Conservation (phyloP, 1,284 basidiomycete species). For the Moesziomyces antarcticus region DNA sequence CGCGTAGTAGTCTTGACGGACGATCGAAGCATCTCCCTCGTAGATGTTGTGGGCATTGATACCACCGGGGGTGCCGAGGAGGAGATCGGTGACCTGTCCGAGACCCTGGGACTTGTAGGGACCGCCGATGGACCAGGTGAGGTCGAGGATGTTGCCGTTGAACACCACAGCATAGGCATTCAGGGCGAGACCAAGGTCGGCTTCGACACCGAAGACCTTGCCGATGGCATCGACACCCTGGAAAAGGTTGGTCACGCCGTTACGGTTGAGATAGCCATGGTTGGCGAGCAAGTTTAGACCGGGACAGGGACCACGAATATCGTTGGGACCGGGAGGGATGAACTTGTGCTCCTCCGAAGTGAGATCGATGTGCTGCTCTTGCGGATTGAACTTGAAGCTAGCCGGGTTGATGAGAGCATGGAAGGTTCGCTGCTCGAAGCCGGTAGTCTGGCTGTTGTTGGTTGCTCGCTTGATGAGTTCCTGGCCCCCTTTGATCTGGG, state of each 20-base stretch:
- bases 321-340: slow-evolving; percentile 45
- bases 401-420: slow-evolving; percentile 45
- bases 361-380: slow-evolving; percentile 47
- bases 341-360: slow-evolving; percentile 55
- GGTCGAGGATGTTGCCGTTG: slow-evolving; percentile 57
- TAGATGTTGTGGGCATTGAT: slow-evolving; percentile 58
- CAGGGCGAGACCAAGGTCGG: slow-evolving; percentile 43
- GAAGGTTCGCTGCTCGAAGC: slow-evolving; percentile 34
- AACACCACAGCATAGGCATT: slow-evolving; percentile 55
- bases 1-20: slow-evolving; percentile 53
- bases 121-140: slow-evolving; percentile 55
- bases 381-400: slow-evolving; percentile 47
- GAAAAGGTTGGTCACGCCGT: slow-evolving; percentile 45
- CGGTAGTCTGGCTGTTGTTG: slow-evolving; percentile 6
- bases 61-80: slow-evolving; percentile 44
- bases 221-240: slow-evolving; percentile 53
- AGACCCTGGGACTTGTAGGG: slow-evolving; percentile 34
- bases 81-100: slow-evolving; percentile 38
- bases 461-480: slow-evolving; percentile 17
- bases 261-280: slow-evolving; percentile 54
- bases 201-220: slow-evolving; percentile 48
- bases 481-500: slow-evolving; percentile 35
- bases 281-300: slow-evolving; percentile 55
- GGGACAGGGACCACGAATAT: slow-evolving; percentile 57
- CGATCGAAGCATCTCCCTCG: slow-evolving; percentile 53